These are phyloP conservation scores for Monosporascus sp. DNA, from an alignment of 2,329 filamentous ascomycete genomes.

Conservation along the genomic window DNA sequence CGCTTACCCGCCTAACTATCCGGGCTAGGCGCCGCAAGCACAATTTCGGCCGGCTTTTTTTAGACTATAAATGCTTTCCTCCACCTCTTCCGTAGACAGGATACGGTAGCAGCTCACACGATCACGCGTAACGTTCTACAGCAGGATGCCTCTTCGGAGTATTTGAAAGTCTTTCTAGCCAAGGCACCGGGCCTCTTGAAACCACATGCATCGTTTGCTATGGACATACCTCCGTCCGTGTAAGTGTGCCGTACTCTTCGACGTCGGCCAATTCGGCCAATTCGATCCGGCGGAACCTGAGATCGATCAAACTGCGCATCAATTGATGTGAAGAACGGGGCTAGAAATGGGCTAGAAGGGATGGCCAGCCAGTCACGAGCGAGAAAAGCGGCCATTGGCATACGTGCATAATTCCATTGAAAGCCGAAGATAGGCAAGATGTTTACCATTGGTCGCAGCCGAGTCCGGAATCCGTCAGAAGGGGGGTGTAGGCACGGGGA, in stretches of 20 bases:
- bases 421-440: background rate
- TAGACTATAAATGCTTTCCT: background rate
- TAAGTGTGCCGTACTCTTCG: background rate
- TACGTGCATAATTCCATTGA: background rate
- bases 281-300: no score
- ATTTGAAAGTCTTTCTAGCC: background rate
- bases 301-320: no score
- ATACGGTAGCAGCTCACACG: no score
- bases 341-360: background rate
- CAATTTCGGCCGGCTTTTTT: background rate
- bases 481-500: no score
- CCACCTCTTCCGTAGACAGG: no score
- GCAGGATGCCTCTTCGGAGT: background rate
- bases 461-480: background rate
- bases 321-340: background rate
- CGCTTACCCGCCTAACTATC: background rate
- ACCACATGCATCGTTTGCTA: background rate
- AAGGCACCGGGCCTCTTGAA: background rate
- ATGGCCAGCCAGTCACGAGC: background rate
- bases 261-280: no score
- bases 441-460: background rate
- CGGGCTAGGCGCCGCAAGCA: conserved; percentile 2
- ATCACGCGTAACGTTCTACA: background rate
- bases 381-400: background rate
- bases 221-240: background rate